A percentile compares a stretch with the other conserved stretches of the same genome.
phyloP scores from a whole-genome alignment of 441 rosid genomes.

The Omphalea diandra region DNA sequence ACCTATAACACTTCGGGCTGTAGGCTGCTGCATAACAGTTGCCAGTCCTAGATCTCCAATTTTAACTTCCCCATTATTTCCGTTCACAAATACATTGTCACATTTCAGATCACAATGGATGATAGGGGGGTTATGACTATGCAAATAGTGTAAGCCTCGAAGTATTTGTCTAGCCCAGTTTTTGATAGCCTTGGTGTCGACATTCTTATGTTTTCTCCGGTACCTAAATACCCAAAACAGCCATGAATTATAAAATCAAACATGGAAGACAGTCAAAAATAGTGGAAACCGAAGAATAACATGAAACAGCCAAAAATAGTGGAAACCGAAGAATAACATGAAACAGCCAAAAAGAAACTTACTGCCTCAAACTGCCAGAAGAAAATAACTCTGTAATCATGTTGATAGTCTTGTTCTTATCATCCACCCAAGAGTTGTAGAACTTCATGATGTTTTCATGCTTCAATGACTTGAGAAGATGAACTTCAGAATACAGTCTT shows the following conservation, averaged over 20 bases:
- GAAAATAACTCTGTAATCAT: conserved; percentile 80
- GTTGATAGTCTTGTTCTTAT: conserved; percentile 60
- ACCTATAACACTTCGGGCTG: conserved; percentile 82
- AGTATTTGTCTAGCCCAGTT: conserved; percentile 85
- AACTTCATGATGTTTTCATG: conserved; percentile 69
- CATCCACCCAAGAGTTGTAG: conserved; percentile 74
- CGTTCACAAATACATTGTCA: conserved; percentile 81
- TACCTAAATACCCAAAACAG: conserved; percentile 34
- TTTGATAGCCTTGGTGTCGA: conserved; percentile 72
- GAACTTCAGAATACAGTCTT: conserved; percentile 69
- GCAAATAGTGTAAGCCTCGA: conserved; percentile 66
- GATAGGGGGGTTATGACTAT: conserved; percentile 60
- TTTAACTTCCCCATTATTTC: conserved; percentile 79
- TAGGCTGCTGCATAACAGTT: conserved; percentile 76
- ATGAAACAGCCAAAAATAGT: background rate
- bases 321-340: background rate
- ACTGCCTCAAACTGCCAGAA: conserved; percentile 74
- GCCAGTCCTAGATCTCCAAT: conserved; percentile 92
- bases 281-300: background rate
- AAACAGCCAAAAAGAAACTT: conserved; percentile 30
- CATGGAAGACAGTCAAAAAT: background rate
- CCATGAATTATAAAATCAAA: conserved; percentile 12
- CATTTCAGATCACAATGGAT: conserved; percentile 83
- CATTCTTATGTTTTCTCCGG: conserved; percentile 69
- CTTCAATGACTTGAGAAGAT: conserved; percentile 61